Evolutionary conservation across 345 rosid genomes (phyloP).

Genomic region (Zanthoxylum bungeanum): DNA sequence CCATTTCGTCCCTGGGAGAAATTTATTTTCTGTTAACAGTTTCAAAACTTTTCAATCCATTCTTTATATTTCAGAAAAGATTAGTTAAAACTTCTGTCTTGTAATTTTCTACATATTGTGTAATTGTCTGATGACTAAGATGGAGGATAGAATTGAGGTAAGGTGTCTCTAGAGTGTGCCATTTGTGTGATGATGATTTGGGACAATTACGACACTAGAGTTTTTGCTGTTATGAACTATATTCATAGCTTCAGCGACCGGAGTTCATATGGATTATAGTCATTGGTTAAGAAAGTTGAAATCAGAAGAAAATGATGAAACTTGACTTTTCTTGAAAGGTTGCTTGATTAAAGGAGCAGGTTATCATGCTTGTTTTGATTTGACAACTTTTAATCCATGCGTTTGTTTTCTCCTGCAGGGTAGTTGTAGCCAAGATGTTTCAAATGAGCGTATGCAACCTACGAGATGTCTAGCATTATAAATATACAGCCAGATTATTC

Average conservation of each 20-base stretch:
- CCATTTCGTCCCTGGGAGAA: too few species aligned
- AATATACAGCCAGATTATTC: slow-evolving; percentile 26
- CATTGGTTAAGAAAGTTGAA: neutral
- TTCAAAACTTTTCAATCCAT: neutral
- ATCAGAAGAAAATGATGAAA: neutral
- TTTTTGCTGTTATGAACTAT: neutral
- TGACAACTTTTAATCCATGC: neutral
- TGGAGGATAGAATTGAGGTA: neutral
- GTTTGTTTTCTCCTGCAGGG: slow-evolving; percentile 26
- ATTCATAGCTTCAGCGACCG: neutral
- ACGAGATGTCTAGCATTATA: slow-evolving; percentile 14
- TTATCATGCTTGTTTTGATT: neutral
- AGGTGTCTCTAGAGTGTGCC: neutral
- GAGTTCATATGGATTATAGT: neutral
- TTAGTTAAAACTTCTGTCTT: neutral
- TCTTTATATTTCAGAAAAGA: neutral
- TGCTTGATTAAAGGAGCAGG: neutral
- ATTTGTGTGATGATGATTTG: neutral
- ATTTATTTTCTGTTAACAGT: neutral
- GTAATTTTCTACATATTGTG: neutral
- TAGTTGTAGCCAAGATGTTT: slow-evolving; percentile 20
- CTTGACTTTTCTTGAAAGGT: neutral
- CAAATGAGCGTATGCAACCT: slow-evolving; percentile 24
- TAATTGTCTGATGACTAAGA: neutral
- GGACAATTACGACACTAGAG: neutral